Evolutionary conservation across 2,329 filamentous ascomycete genomes (phyloP), one percentile per base, ranked within the genome.

Genomic region (Atkinsonella texensis): DNA sequence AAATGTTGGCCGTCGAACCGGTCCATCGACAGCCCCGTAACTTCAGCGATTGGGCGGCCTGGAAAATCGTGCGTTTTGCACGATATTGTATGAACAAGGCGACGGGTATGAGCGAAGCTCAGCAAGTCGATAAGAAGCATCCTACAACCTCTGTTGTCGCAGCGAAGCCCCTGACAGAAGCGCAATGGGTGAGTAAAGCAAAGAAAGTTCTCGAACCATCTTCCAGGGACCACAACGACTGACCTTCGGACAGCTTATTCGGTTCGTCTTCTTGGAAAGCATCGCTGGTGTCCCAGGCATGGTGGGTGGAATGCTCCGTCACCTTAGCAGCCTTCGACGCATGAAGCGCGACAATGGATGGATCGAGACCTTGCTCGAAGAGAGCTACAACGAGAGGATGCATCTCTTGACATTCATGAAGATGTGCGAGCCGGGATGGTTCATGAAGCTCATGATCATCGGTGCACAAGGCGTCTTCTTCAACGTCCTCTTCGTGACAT

Each of bases 251-350:
- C 43, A 74, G 74, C 75, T 96, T 60, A 80, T 87, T 47, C 80
- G 91, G 7, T 91, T 95, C 63, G 79, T 98, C 59, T 98, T 98
- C 68, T 77, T 98, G 35, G 93, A 98, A 68, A 90, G 85, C 47
- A 88, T 98, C 40, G 93, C 93, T 12, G 93, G 89, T 35, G 93
- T 97, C 0, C 93, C 93, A 0, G 93, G 93, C 8, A 97, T 97
- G 89, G 91, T 97, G 0, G 93, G 85, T 0, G 93, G 89, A 20
- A 96, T 95, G 87, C 74, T 97, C 15, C 77, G 93, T 35, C 93
- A 98, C 69, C 75, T 97, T 39, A 82, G 85, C 63, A 90, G 84
- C 57, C 77, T 97, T 62, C 77, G 91, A 44, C 79, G 84, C 31
- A 84, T 97, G 76, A 89, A 89, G 74, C 76, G 91, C 52, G 91